phyloP scores from a whole-genome alignment of 768 basidiomycete species.

The Tubosaeta sp. region DNA sequence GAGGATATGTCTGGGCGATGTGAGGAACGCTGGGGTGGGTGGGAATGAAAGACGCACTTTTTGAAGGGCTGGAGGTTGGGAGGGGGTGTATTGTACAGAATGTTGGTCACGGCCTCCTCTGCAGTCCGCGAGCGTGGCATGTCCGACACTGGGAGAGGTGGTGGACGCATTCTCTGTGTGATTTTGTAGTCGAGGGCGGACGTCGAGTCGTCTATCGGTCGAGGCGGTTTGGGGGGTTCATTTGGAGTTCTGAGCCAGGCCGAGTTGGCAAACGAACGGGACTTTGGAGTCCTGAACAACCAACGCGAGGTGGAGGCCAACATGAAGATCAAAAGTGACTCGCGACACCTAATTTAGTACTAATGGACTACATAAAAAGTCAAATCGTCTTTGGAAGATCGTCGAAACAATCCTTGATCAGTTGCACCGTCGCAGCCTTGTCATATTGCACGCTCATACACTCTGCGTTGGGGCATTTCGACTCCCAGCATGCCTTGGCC shows the following conservation, averaged over 20 bases:
- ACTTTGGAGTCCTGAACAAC: constrained; percentile 9
- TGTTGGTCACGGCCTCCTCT: constrained; percentile 96
- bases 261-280: constrained; percentile 23
- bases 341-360: too few species aligned
- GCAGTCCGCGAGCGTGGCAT: constrained; percentile 80
- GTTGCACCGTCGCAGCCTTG: constrained; percentile 48
- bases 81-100: constrained; percentile 93
- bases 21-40: constrained; percentile 1
- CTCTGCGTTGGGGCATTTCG: constrained; percentile 42
- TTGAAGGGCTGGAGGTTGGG: constrained; percentile 90
- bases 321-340: constrained; percentile 1
- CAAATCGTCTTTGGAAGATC: constrained; percentile 39
- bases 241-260: constrained; percentile 7
- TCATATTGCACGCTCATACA: constrained; percentile 56
- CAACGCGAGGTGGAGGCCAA: constrained; percentile 16
- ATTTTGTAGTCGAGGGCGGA: constrained; percentile 92
- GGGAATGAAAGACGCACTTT: constrained; percentile 50
- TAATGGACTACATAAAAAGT: neutral
- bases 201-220: constrained; percentile 86
- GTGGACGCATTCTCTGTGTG: constrained; percentile 64
- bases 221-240: constrained; percentile 65
- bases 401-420: constrained; percentile 53
- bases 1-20: constrained; percentile 69
- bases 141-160: constrained; percentile 82
- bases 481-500: constrained; percentile 58